These are phyloP conservation scores for Neonectria punicea DNA, from an alignment of 2,329 filamentous ascomycete genomes.

Conservation along the genomic window DNA sequence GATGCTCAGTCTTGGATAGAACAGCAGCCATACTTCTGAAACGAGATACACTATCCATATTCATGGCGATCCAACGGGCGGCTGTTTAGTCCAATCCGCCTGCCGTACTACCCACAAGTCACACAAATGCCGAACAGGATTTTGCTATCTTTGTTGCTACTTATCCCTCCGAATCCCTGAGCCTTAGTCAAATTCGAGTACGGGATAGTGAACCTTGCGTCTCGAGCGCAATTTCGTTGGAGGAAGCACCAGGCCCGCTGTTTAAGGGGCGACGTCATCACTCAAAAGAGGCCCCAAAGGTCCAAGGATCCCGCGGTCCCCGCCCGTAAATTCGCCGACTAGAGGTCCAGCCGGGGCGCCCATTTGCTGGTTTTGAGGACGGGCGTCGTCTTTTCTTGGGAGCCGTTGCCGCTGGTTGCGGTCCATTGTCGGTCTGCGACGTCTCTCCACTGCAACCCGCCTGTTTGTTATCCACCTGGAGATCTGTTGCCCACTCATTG, in stretches of 20 bases:
- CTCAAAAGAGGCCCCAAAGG: neutral
- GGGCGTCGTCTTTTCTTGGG: slow-evolving; percentile 12
- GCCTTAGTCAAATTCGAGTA: too few relatives aligned
- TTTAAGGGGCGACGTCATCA: slow-evolving; percentile 23
- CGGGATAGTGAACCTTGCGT: neutral
- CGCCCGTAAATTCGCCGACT: slow-evolving; percentile 15
- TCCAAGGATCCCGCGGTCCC: neutral
- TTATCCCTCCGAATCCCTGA: neutral
- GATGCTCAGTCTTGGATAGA: slow-evolving; percentile 17
- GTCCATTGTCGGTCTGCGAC: slow-evolving; percentile 1
- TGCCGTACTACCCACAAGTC: slow-evolving; percentile 6
- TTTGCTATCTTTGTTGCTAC: neutral
- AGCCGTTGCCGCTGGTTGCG: slow-evolving; percentile 13
- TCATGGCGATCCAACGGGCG: slow-evolving; percentile 6
- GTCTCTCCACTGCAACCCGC: slow-evolving; percentile 21
- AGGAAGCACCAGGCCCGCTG: slow-evolving; percentile 2
- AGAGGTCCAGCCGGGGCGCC: neutral
- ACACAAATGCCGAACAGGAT: slow-evolving; percentile 3
- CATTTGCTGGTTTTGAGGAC: neutral
- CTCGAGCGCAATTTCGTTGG: slow-evolving; percentile 18
- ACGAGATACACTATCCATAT: slow-evolving; percentile 10
- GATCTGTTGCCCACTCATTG: neutral
- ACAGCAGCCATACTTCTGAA: slow-evolving; percentile 20
- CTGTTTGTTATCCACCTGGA: too few relatives aligned
- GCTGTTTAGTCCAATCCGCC: neutral